Evolutionary conservation across 306 rosid species (phyloP).

Genomic region (Prunus mira): DNA sequence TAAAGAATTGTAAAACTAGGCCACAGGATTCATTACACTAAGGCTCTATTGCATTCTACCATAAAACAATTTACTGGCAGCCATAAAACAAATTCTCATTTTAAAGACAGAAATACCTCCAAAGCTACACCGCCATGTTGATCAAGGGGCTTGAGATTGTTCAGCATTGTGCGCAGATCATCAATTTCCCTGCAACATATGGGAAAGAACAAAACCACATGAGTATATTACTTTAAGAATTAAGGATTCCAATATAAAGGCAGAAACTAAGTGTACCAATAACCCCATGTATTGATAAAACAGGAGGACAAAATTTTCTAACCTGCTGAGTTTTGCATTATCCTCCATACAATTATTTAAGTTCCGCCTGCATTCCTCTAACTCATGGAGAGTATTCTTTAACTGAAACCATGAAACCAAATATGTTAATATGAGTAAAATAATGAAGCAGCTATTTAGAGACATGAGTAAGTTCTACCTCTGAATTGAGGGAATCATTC

Average conservation of each 20-base stretch:
- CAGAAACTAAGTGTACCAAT: background rate
- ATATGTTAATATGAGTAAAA: slow-evolving; percentile 24
- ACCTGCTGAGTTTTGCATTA: slow-evolving; percentile 82
- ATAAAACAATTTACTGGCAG: no score
- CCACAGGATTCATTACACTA: background rate
- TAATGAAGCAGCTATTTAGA: background rate
- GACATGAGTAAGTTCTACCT: slow-evolving; percentile 42
- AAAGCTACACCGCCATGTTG: slow-evolving; percentile 24
- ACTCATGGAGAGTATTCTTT: slow-evolving; percentile 48
- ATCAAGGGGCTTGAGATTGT: slow-evolving; percentile 18
- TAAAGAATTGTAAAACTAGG: background rate
- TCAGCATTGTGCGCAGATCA: slow-evolving; percentile 39
- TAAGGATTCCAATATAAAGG: background rate
- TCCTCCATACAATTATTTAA: slow-evolving; percentile 80
- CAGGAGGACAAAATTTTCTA: slow-evolving; percentile 17
- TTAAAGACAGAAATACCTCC: slow-evolving; percentile 47
- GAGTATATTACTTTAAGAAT: background rate
- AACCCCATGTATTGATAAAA: slow-evolving; percentile 14
- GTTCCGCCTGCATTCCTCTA: slow-evolving; percentile 68
- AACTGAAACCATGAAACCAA: slow-evolving; percentile 45
- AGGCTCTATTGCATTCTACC: background rate
- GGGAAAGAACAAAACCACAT: slow-evolving; percentile 11
- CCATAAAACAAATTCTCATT: background rate
- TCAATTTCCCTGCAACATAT: slow-evolving; percentile 66
- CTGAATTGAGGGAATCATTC: slow-evolving; percentile 33